Conservation (phyloP, 805 yeast genomes). For the Candida sphagnicola region DNA sequence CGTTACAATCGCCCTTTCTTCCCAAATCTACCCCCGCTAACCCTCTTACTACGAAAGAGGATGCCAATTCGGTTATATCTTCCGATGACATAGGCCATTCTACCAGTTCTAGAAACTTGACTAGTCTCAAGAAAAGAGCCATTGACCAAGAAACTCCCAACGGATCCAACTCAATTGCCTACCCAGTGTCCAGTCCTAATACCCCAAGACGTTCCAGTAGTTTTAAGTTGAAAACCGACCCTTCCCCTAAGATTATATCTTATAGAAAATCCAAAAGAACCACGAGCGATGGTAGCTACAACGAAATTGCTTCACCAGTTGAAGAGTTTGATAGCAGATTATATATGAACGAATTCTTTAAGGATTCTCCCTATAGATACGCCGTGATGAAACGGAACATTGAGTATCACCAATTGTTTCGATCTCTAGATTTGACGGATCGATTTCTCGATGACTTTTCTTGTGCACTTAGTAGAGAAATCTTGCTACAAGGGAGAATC, state of each 20-base stretch:
- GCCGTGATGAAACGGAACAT: constrained; percentile 61
- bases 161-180: neutral
- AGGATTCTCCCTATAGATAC: constrained; percentile 56
- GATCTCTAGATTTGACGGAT: constrained; percentile 64
- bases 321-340: constrained; percentile 36
- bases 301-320: constrained; percentile 10
- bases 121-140: neutral
- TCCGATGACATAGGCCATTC: constrained; percentile 15
- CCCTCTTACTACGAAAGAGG: constrained; percentile 49
- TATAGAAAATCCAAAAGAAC: constrained; percentile 34
- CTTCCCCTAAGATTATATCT: constrained; percentile 36
- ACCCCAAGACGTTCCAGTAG: neutral
- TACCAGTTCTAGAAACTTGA: constrained; percentile 5
- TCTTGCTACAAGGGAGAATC: constrained; percentile 80
- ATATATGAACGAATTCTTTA: constrained; percentile 56
- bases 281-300: constrained; percentile 26
- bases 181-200: neutral
- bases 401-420: constrained; percentile 76
- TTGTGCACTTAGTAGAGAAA: constrained; percentile 86
- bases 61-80: constrained; percentile 38
- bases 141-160: neutral
- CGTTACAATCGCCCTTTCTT: constrained; percentile 32
- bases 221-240: neutral
- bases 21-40: constrained; percentile 46
- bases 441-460: constrained; percentile 79